Conservation (phyloP, 108 stramenopile genomes). For the Schizochytrium sp. region DNA sequence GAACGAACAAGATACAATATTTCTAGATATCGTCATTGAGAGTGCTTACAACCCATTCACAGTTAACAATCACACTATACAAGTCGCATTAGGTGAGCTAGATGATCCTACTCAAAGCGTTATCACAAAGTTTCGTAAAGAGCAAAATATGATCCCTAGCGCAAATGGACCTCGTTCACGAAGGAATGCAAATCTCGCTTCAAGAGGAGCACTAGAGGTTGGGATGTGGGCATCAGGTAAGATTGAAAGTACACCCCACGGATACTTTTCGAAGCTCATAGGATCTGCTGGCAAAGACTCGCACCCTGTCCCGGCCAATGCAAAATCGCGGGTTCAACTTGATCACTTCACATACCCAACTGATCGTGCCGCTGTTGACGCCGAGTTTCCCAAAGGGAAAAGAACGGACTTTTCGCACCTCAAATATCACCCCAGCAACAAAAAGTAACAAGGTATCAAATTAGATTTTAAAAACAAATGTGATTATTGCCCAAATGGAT, state of each 20-base stretch:
- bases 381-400: conserved; percentile 68
- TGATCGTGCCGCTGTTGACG: conserved; percentile 43
- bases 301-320: background rate
- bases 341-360: conserved; percentile 64
- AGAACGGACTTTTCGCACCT: background rate
- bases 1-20: conserved; percentile 70
- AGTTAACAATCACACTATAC: conserved; percentile 56
- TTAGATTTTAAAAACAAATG: no score
- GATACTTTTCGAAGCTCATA: conserved; percentile 73
- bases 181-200: background rate
- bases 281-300: background rate
- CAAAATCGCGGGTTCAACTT: conserved; percentile 45
- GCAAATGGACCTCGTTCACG: background rate
- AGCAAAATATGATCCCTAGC: conserved; percentile 9
- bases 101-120: conserved; percentile 62
- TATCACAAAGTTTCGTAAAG: conserved; percentile 9
- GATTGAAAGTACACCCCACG: conserved; percentile 74
- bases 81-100: conserved; percentile 32
- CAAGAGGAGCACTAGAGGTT: conserved; percentile 63
- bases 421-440: no score
- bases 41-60: conserved; percentile 64
- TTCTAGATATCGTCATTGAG: conserved; percentile 74
- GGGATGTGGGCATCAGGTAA: conserved; percentile 70
- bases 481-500: no score
- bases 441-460: no score